These are phyloP conservation scores for Schwanniomyces polymorphus DNA, from an alignment of 805 yeast species.

Conservation along the genomic window DNA sequence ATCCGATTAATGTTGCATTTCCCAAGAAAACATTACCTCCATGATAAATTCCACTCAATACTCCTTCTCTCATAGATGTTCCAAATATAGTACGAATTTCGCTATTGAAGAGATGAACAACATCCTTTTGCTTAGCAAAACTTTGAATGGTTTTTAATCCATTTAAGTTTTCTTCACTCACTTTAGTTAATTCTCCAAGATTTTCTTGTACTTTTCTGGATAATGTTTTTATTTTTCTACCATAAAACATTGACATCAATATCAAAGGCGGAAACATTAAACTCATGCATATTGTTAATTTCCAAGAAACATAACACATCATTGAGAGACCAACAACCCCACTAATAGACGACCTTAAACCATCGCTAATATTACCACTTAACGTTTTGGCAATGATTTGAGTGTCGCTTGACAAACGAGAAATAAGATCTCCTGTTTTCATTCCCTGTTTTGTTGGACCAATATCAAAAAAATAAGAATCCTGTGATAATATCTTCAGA, in stretches of 20 bases:
- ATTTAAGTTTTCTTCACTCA: constrained; percentile 86
- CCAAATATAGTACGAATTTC: constrained; percentile 66
- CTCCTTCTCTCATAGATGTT: constrained; percentile 79
- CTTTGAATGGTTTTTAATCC: constrained; percentile 87
- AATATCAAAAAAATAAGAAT: constrained; percentile 84
- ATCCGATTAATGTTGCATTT: constrained; percentile 72
- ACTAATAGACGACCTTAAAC: constrained; percentile 78
- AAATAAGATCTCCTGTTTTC: constrained; percentile 89
- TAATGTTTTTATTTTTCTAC: constrained; percentile 70
- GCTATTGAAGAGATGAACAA: constrained; percentile 70
- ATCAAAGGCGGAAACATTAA: constrained; percentile 82
- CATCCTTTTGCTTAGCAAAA: constrained; percentile 81
- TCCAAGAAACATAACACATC: constrained; percentile 87
- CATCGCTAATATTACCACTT: constrained; percentile 88
- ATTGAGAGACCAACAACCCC: constrained; percentile 85
- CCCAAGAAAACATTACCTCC: constrained; percentile 85
- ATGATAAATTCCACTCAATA: constrained; percentile 70
- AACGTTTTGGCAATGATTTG: constrained; percentile 83
- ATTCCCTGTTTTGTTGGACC: constrained; percentile 50
- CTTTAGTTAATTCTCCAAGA: constrained; percentile 83
- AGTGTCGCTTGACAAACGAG: constrained; percentile 85
- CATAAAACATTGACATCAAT: constrained; percentile 77
- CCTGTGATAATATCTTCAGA: constrained; percentile 77
- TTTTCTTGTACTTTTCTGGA: constrained; percentile 80
- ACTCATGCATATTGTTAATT: constrained; percentile 79